phyloP scores from a whole-genome alignment of 116 monocot species.

The Dioscorea cayenensis region DNA sequence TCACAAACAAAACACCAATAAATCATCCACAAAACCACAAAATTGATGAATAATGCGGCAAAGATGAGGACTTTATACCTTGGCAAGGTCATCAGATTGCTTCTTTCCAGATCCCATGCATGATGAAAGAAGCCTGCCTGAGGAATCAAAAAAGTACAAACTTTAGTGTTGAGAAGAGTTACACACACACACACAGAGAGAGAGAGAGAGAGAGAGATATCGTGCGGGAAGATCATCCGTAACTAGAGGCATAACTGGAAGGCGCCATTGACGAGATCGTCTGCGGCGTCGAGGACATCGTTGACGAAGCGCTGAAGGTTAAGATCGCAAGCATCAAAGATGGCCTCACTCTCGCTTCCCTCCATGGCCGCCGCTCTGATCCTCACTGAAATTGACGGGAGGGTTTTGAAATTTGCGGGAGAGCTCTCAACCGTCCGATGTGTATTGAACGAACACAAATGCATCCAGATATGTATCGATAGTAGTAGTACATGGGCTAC shows the following conservation, averaged over 20 bases:
- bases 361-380: constrained; percentile 19
- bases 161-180: background rate
- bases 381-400: background rate
- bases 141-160: background rate
- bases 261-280: constrained; percentile 61
- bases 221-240: background rate
- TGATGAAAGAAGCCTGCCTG: background rate
- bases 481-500: too few relatives aligned
- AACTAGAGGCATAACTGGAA: constrained; percentile 65
- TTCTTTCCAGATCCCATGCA: background rate
- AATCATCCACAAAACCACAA: background rate
- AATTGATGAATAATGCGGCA: background rate
- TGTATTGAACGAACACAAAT: too few relatives aligned
- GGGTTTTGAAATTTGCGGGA: background rate
- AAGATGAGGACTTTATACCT: background rate
- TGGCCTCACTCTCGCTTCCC: constrained; percentile 45
- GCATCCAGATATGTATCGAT: too few relatives aligned
- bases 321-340: constrained; percentile 41
- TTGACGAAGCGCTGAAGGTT: constrained; percentile 70
- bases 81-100: background rate
- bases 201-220: too few relatives aligned
- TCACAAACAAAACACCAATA: background rate
- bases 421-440: background rate
- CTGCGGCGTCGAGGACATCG: constrained; percentile 57
- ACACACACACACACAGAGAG: too few relatives aligned